Evolutionary conservation across 2,329 filamentous ascomycete genomes (phyloP).

Genomic region (Amphichorda felina): DNA sequence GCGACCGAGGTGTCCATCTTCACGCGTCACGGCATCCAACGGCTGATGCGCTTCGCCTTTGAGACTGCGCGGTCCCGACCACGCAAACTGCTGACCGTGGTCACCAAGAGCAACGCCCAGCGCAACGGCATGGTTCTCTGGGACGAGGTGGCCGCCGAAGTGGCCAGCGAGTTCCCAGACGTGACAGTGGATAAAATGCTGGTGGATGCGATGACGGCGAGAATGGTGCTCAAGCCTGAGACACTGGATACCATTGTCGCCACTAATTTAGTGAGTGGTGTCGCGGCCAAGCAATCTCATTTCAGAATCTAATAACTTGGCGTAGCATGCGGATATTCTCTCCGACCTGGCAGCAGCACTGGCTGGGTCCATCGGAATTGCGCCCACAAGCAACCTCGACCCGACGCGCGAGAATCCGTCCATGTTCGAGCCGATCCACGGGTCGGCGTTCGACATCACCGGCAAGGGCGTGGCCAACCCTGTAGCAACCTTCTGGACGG

Average conservation of each 20-base stretch:
- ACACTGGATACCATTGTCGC: conserved; percentile 52
- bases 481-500: conserved; percentile 47
- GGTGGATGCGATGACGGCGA: conserved; percentile 54
- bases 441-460: conserved; percentile 45
- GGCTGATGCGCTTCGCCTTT: conserved; percentile 52
- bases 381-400: conserved; percentile 57
- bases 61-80: conserved; percentile 44
- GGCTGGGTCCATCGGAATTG: conserved; percentile 61
- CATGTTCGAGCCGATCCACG: conserved; percentile 52
- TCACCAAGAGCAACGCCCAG: conserved; percentile 56
- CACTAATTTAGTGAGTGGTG: conserved; percentile 35
- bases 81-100: conserved; percentile 46
- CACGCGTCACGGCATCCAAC: conserved; percentile 43
- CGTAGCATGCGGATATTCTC: conserved; percentile 49
- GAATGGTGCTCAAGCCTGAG: conserved; percentile 50
- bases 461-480: conserved; percentile 46
- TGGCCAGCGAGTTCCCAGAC: conserved; percentile 45
- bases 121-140: conserved; percentile 57
- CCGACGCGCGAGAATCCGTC: conserved; percentile 40
- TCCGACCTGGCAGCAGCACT: conserved; percentile 60
- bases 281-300: neutral
- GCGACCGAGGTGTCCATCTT: conserved; percentile 54
- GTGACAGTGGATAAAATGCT: conserved; percentile 54
- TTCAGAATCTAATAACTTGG: neutral
- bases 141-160: conserved; percentile 47